Conservation (phyloP, 2,329 filamentous ascomycete species). For the Fusarium bulbicola region DNA sequence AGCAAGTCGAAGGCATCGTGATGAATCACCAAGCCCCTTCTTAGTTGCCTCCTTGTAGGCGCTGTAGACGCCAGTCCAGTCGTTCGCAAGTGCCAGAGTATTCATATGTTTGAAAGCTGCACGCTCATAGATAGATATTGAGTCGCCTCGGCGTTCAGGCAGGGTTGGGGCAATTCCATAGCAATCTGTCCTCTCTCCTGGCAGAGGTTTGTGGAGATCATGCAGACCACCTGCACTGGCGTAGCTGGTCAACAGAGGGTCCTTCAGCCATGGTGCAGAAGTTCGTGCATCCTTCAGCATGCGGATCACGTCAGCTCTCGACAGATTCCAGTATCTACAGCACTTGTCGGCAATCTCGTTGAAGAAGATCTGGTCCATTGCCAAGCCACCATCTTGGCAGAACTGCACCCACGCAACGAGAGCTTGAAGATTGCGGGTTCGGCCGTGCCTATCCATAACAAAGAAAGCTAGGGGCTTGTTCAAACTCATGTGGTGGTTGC, state of each 20-base stretch:
- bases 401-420: conserved; percentile 47
- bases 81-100: conserved; percentile 46
- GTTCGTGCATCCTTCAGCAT: conserved; percentile 44
- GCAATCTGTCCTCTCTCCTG: conserved; percentile 18
- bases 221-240: conserved; percentile 27
- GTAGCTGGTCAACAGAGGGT: conserved; percentile 36
- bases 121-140: conserved; percentile 34
- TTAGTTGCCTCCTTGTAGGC: conserved; percentile 48
- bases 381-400: conserved; percentile 42
- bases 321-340: conserved; percentile 48
- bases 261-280: conserved; percentile 35
- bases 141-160: conserved; percentile 33
- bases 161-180: conserved; percentile 15
- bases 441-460: conserved; percentile 45
- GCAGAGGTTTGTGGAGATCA: conserved; percentile 33
- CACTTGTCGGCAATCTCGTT: conserved; percentile 42
- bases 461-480: conserved; percentile 43
- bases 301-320: conserved; percentile 29
- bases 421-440: conserved; percentile 40
- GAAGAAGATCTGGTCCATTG: conserved; percentile 44
- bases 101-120: conserved; percentile 50
- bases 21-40: conserved; percentile 48
- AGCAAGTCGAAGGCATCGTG: conserved; percentile 57
- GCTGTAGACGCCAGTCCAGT: conserved; percentile 46
- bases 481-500: conserved; percentile 40